Evolutionary conservation across 345 rosid genomes (phyloP).

Genomic region (Pelargonium nanum): DNA sequence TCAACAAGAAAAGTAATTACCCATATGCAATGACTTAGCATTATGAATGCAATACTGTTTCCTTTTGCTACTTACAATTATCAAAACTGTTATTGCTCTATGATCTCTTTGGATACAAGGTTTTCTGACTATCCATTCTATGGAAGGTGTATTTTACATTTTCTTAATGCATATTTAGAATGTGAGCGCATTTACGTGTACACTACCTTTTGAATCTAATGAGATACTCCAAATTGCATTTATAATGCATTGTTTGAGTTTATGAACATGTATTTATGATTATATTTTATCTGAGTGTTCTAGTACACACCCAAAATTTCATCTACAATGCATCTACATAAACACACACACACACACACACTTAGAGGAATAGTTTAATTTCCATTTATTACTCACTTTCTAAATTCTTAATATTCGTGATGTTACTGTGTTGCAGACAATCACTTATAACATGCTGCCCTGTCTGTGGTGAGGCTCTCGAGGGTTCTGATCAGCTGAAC

Average conservation of each 20-base stretch:
- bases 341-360: neutral
- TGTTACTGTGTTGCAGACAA: slow-evolving; percentile 39
- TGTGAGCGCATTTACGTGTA: neutral
- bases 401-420: neutral
- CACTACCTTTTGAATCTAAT: neutral
- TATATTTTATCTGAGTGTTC: neutral
- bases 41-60: neutral
- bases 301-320: neutral
- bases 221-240: neutral
- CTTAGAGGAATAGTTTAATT: neutral
- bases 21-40: slow-evolving; percentile 4
- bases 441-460: slow-evolving; percentile 77
- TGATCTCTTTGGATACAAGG: no score
- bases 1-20: slow-evolving; percentile 79
- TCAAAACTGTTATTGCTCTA: neutral
- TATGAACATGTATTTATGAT: neutral
- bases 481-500: slow-evolving; percentile 62
- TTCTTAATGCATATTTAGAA: neutral
- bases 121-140: no score
- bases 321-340: neutral
- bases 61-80: neutral
- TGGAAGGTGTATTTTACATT: neutral
- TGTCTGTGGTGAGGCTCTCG: slow-evolving; percentile 75
- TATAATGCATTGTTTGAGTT: neutral
- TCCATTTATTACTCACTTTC: neutral